A percentile compares a stretch with the other conserved stretches of the same genome.
phyloP scores from a whole-genome alignment of 2,329 filamentous ascomycete species.

The Aspergillus caelatus region DNA sequence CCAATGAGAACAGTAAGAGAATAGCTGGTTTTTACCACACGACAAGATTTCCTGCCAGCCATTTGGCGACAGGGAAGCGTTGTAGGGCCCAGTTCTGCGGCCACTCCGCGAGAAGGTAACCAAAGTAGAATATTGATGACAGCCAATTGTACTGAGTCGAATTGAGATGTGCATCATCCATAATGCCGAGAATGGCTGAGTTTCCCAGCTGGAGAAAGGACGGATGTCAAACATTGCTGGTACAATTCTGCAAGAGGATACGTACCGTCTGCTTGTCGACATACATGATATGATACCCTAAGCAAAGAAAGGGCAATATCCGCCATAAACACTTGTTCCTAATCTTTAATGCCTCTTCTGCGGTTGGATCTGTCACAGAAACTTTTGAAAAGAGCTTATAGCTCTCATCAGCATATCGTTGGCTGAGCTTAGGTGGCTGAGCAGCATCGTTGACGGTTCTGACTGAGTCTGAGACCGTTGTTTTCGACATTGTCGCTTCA shows the following conservation, averaged over 20 bases:
- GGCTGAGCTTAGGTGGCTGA: constrained; percentile 32
- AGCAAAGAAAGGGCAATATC: constrained; percentile 43
- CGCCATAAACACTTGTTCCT: constrained; percentile 39
- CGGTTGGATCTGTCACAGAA: constrained; percentile 40
- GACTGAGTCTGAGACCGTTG: too few relatives aligned
- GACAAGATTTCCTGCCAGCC: constrained; percentile 38
- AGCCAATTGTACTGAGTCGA: constrained; percentile 43
- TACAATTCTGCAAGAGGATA: background rate
- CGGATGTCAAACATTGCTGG: background rate
- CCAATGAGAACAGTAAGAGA: background rate
- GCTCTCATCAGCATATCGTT: constrained; percentile 46
- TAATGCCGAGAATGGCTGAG: constrained; percentile 35
- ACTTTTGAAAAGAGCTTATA: constrained; percentile 46
- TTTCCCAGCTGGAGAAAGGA: constrained; percentile 17
- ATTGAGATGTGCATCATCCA: constrained; percentile 32
- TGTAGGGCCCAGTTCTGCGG: constrained; percentile 50
- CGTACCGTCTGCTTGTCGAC: constrained; percentile 42
- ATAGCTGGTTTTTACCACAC: constrained; percentile 13
- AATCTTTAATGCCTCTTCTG: constrained; percentile 19
- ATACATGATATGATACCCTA: constrained; percentile 47
- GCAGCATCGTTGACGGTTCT: background rate
- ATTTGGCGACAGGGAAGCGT: constrained; percentile 41
- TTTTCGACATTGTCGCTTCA: background rate
- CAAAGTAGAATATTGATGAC: constrained; percentile 48
- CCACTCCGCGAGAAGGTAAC: constrained; percentile 43